These are phyloP conservation scores for Fomitopsis palustris DNA, from an alignment of 1,284 basidiomycete genomes.

Conservation along the genomic window DNA sequence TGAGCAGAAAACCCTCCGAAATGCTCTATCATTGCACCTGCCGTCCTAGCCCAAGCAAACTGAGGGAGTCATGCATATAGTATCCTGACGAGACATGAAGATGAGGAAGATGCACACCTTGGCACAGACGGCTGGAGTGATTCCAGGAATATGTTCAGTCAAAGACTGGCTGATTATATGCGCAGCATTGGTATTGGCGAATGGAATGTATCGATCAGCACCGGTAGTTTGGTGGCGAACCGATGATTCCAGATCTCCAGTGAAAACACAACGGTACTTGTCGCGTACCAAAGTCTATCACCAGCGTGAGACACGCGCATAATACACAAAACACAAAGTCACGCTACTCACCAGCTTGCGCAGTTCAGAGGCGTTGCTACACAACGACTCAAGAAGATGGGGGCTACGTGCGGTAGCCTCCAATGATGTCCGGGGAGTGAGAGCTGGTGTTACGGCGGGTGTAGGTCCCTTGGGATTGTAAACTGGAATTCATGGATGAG, in stretches of 20 bases:
- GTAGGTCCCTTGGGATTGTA: slow-evolving; percentile 10
- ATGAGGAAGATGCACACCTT: not conserved
- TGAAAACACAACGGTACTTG: not conserved
- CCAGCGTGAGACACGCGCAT: not conserved
- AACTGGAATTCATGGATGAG: not conserved
- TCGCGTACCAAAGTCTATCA: not conserved
- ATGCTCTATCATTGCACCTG: slow-evolving; percentile 3
- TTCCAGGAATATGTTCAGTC: not conserved
- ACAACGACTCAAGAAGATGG: not conserved
- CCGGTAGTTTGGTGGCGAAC: not conserved
- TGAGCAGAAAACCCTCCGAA: not conserved
- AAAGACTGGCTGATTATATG: slow-evolving; percentile 9
- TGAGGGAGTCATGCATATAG: not conserved
- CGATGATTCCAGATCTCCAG: not conserved
- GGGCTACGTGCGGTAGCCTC: slow-evolving; percentile 1
- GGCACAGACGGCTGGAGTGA: not conserved
- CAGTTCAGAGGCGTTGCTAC: slow-evolving; percentile 1
- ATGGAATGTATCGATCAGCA: not conserved
- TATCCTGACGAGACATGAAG: too few relatives aligned
- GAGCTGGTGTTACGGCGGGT: slow-evolving; percentile 2
- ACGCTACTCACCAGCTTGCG: slow-evolving; percentile 7
- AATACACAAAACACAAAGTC: too few relatives aligned
- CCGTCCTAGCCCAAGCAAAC: not conserved
- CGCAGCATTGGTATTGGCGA: slow-evolving; percentile 4
- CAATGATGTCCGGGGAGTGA: slow-evolving; percentile 3